A percentile compares a stretch with the other conserved stretches of the same genome.
Evolutionary conservation across 2,329 filamentous ascomycete species (phyloP).

Genomic region (Teratosphaeria epicoccoides): DNA sequence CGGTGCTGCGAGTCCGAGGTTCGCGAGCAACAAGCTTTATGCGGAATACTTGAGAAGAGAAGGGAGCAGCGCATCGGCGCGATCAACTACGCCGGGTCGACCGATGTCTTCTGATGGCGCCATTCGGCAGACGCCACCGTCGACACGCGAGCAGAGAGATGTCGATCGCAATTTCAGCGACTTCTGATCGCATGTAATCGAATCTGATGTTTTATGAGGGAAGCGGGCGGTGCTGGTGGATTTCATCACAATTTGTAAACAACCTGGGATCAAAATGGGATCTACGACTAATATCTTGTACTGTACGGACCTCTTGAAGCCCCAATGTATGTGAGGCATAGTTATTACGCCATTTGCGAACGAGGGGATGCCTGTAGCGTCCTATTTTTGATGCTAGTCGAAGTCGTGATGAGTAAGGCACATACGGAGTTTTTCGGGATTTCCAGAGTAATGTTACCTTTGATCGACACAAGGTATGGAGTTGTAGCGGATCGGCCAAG

Average conservation of each 20-base stretch:
- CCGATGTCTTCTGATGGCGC: not conserved
- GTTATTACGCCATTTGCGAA: no score
- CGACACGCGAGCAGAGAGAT: not conserved
- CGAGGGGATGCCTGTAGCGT: no score
- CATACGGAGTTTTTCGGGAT: no score
- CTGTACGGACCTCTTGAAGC: no score
- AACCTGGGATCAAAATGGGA: not conserved
- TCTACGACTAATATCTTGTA: not conserved
- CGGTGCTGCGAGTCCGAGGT: conserved; percentile 10
- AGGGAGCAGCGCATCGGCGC: conserved; percentile 5
- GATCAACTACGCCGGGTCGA: not conserved
- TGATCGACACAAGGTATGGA: no score
- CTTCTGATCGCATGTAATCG: not conserved
- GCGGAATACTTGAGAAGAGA: conserved; percentile 27
- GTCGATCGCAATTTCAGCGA: not conserved
- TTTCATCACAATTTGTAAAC: no score
- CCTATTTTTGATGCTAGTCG: no score
- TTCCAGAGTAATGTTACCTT: no score
- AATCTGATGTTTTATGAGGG: not conserved
- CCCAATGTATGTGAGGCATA: no score
- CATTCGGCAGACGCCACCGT: not conserved
- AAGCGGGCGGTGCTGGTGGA: not conserved
- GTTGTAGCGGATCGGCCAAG: no score
- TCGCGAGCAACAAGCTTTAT: conserved; percentile 25
- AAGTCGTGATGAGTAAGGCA: no score